These are phyloP conservation scores for Neurospora sublineolata DNA, from an alignment of 495 filamentous ascomycete genomes.

Conservation along the genomic window DNA sequence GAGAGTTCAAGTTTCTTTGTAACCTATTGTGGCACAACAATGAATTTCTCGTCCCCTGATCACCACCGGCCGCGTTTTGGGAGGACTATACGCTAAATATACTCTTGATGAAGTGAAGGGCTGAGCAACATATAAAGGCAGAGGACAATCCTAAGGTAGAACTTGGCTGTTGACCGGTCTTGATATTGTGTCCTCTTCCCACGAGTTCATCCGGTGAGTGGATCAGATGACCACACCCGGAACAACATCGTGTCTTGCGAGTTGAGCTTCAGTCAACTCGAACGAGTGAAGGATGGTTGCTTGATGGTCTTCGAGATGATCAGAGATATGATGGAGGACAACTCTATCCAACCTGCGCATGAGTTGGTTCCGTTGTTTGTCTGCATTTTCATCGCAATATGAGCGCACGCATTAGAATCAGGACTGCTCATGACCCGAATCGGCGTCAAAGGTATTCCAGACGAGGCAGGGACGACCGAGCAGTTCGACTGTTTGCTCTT, in stretches of 20 bases:
- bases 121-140: neutral
- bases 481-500: neutral
- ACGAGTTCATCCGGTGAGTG: neutral
- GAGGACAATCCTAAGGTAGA: neutral
- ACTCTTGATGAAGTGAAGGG: neutral
- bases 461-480: neutral
- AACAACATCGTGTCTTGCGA: neutral
- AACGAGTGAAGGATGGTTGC: neutral
- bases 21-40: neutral
- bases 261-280: neutral
- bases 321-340: neutral
- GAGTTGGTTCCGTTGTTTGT: neutral
- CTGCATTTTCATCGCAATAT: neutral
- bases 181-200: neutral
- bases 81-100: neutral
- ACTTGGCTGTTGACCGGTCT: neutral
- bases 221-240: neutral
- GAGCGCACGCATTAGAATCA: neutral
- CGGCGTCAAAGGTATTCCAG: neutral
- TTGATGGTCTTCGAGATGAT: neutral
- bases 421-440: neutral
- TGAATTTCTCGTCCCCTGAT: neutral
- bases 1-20: neutral
- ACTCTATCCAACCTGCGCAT: neutral
- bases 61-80: neutral